Base-by-base conservation (phyloP, 805 yeast species). In the Zygosaccharomyces siamensis region DNA sequence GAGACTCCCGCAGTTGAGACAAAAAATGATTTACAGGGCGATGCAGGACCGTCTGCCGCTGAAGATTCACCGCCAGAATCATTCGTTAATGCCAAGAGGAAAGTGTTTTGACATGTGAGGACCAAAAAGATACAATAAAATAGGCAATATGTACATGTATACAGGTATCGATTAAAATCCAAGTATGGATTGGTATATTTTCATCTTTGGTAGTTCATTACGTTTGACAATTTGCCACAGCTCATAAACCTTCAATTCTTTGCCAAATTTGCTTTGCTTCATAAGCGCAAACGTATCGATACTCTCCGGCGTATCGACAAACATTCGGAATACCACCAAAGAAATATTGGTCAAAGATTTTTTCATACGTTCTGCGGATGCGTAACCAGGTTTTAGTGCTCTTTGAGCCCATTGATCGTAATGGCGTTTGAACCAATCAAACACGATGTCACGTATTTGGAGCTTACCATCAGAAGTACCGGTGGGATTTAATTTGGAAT, bases 341-440 rank as follows among this genome's bases (percentile, higher is more conserved):
- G 67, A 47, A 28, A 79, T 66, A 52, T 75, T 72, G 16, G 67
- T 62, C 47, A 75, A 63, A 0, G 83, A 73, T 26, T 69, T 64
- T 10, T 69, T 71, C 58, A 82, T 66, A 49, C 74, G 76, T 31
- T 69, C 73, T 5, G 41, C 43, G 59, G 72, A 67, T 23, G 72
- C 71, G 3, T 77, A 70, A 1, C 78, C 78, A 36, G 67, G 68
- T 50, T 77, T 69, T 26, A 72, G 58, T 8, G 81, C 68, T 48
- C 72, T 76, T n/a, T 65, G 58, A 11, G 71, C 71, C 80, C 86
- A 81, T 28, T 64, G 64, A 41, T 76, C 77, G 58, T 73, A 81
- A 56, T 81, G 72, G 45, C 74, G 59, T 38, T 56, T 66, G 63
- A 74, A 82, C 88, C 89, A 84, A 3, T 72, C 65, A 79, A 82